phyloP scores from a whole-genome alignment of 352 stramenopile species.

The Aphanomyces stellatus region DNA sequence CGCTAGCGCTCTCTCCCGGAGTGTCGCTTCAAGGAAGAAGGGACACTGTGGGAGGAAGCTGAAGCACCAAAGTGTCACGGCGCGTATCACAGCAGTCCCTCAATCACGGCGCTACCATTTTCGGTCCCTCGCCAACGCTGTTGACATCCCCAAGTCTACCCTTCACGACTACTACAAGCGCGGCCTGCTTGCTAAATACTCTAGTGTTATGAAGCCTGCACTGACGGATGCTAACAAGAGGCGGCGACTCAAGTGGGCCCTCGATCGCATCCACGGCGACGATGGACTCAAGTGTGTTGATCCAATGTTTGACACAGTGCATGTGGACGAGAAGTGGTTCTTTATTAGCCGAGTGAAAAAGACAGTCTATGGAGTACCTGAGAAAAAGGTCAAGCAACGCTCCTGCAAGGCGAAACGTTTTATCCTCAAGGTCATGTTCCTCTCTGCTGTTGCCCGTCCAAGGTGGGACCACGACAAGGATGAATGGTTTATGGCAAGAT shows the following conservation, averaged over 20 bases:
- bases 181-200: not conserved
- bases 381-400: not conserved
- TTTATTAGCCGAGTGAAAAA: not conserved
- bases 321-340: conserved; percentile 4
- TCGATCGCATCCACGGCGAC: not conserved
- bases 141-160: not conserved
- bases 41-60: not conserved
- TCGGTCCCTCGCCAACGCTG: not conserved
- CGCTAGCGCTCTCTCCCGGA: not conserved
- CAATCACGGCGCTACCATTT: not conserved
- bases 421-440: not conserved
- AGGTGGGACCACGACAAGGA: not conserved
- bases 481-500: not conserved
- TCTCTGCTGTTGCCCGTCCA: not conserved
- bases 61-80: not conserved
- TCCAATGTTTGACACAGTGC: not conserved
- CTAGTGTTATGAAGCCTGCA: not conserved
- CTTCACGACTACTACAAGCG: not conserved
- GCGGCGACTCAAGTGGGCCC: not conserved
- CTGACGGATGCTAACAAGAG: not conserved
- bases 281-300: not conserved
- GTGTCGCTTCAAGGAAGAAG: not conserved
- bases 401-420: not conserved
- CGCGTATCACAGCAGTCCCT: not conserved
- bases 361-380: not conserved